Base-by-base conservation (phyloP, 2,329 filamentous ascomycete species). In the Periconia digitata region DNA sequence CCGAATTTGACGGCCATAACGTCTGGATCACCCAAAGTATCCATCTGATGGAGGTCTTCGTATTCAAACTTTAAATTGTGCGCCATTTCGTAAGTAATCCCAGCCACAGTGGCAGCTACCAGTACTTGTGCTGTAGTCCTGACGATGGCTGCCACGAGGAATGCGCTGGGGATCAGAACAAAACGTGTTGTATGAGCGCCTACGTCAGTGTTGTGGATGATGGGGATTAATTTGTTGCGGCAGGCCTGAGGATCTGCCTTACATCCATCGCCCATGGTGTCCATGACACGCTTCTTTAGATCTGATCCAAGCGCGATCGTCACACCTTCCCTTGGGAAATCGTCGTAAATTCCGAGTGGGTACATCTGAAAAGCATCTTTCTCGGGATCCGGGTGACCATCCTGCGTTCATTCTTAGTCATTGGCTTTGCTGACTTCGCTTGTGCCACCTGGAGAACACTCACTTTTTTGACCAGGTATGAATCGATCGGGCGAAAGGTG, bases 181-280 rank as follows among this genome's bases (percentile, higher is more conserved):
- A 43, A 32, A 6, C 53, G 46, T 34, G 53, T 55, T 15, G 41
- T 21, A 22, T 53, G 53, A 2, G 36, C 29, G 6, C 17, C 16
- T 13, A 55, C 20, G 37, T 55, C 47, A 8, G 50, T 55, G 18
- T 44, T 49, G 12, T 48, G 32, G 3, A 55, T n/a, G n/a, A 55
- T 12, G n/a, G 50, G 47, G 10, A 38, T 37, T 3, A 55, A n/a
- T 17, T 35, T 18, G 18, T 53, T 38, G 23, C 44, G 50, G 36
- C 50, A 55, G 21, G 39, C 20, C 21, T 48, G 20, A 20, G 21
- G 7, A 8, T 50, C 37, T 22, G 22, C 39, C 10, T 43, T 32
- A 40, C 47, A 55, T 18, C 43, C 21, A n/a, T 23, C 27, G 13
- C 21, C 22, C 32, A 53, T 40, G 3, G 49, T 42, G 21, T 50